phyloP scores from a whole-genome alignment of 306 rosid genomes.

The Glycine tomentella region DNA sequence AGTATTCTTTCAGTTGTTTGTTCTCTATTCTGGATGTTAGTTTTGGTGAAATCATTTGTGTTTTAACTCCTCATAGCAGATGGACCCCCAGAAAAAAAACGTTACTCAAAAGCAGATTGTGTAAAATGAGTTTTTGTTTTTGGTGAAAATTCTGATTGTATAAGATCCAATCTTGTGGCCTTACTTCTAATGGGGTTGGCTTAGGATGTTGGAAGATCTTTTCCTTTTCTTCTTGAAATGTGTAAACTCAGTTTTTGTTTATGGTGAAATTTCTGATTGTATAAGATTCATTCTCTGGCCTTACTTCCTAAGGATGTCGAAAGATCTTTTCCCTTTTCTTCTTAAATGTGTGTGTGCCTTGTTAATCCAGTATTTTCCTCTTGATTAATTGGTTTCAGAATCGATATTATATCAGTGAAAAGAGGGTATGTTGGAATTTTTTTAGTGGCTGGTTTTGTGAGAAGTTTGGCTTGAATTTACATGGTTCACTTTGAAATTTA shows the following conservation, averaged over 20 bases:
- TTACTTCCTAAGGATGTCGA: neutral
- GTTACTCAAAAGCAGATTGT: neutral
- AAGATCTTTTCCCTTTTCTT: neutral
- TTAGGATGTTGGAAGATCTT: neutral
- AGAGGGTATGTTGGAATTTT: neutral
- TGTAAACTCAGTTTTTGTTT: neutral
- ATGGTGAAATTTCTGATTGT: neutral
- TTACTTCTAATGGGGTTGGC: neutral
- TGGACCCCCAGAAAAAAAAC: neutral
- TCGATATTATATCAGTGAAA: conserved; percentile 1
- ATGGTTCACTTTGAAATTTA: neutral
- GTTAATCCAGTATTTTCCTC: neutral
- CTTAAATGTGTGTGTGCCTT: neutral
- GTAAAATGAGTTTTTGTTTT: neutral
- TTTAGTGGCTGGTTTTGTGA: neutral
- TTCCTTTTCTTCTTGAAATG: no score
- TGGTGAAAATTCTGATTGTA: neutral
- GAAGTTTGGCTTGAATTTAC: neutral
- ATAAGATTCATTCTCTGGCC: no score
- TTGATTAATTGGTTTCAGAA: neutral
- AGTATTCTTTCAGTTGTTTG: neutral
- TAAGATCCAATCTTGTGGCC: neutral
- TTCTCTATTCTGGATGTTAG: neutral
- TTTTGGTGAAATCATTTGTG: neutral
- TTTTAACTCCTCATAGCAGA: neutral